Conservation (phyloP, 495 filamentous ascomycete species). For the Hypoxylon intermedium region DNA sequence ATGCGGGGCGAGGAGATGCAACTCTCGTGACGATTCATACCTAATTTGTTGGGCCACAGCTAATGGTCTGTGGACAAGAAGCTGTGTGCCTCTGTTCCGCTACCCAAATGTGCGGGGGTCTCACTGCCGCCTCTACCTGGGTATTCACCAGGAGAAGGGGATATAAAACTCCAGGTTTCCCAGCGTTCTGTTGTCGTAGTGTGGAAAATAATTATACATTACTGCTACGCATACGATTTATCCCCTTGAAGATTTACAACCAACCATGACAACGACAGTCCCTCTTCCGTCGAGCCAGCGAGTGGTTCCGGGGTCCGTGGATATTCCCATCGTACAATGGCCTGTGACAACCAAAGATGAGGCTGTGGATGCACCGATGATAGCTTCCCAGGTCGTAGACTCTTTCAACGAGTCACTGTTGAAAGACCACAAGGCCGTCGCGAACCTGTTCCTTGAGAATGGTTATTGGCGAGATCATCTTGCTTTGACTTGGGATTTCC, state of each 20-base stretch:
- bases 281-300: constrained; percentile 59
- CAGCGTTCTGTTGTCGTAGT: not conserved
- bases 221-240: not conserved
- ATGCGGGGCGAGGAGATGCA: constrained; percentile 16
- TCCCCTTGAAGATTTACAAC: not conserved
- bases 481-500: constrained; percentile 65
- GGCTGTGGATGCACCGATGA: constrained; percentile 52
- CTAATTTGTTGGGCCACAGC: constrained; percentile 14
- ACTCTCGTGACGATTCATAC: constrained; percentile 13
- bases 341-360: constrained; percentile 42
- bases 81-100: not conserved
- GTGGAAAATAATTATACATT: no score
- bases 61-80: constrained; percentile 1
- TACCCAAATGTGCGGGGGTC: constrained; percentile 26
- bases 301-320: constrained; percentile 65
- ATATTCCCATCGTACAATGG: constrained; percentile 54
- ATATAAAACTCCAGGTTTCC: constrained; percentile 1
- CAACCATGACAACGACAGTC: constrained; percentile 10
- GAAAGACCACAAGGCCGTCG: constrained; percentile 45
- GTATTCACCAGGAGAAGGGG: not conserved
- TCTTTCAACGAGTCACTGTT: constrained; percentile 58
- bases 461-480: constrained; percentile 72
- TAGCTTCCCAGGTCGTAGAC: constrained; percentile 54
- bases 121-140: not conserved
- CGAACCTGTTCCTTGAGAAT: constrained; percentile 60